Percentiles rank a stretch among this genome's conserved stretches.
Conservation (phyloP, 768 basidiomycete species). For the Fibroporia radiculosa region DNA sequence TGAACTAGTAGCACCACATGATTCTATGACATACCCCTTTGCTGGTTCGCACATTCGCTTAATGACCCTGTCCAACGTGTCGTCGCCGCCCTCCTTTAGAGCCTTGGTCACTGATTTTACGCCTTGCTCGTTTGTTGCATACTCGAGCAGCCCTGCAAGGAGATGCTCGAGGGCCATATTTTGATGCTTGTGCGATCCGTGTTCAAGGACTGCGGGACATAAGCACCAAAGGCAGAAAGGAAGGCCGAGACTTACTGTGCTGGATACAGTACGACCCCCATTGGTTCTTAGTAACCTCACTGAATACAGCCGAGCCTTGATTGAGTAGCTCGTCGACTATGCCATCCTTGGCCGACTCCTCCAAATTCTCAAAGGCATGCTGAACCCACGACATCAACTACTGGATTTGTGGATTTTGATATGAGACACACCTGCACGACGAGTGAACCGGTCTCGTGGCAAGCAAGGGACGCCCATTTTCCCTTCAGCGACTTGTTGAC, state of each 20-base stretch:
- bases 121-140: constrained; percentile 79
- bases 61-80: constrained; percentile 66
- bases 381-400: constrained; percentile 19
- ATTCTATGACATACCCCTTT: constrained; percentile 47
- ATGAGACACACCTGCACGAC: constrained; percentile 61
- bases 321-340: constrained; percentile 81
- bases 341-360: constrained; percentile 75
- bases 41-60: constrained; percentile 83
- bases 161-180: constrained; percentile 74
- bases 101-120: constrained; percentile 82
- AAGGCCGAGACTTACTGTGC: constrained; percentile 49
- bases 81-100: constrained; percentile 75
- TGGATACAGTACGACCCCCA: constrained; percentile 88
- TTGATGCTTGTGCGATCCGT: constrained; percentile 70
- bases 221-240: not conserved
- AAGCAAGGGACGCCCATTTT: constrained; percentile 84
- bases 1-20: not conserved
- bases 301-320: constrained; percentile 57
- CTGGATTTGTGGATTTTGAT: not conserved
- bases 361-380: constrained; percentile 84
- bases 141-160: constrained; percentile 68
- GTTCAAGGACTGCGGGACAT: constrained; percentile 59
- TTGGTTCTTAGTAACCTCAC: constrained; percentile 77
- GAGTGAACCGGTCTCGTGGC: constrained; percentile 84
- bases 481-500: constrained; percentile 85